Conservation (phyloP, 2,329 filamentous ascomycete genomes). For the Furcasterigmium furcatum region DNA sequence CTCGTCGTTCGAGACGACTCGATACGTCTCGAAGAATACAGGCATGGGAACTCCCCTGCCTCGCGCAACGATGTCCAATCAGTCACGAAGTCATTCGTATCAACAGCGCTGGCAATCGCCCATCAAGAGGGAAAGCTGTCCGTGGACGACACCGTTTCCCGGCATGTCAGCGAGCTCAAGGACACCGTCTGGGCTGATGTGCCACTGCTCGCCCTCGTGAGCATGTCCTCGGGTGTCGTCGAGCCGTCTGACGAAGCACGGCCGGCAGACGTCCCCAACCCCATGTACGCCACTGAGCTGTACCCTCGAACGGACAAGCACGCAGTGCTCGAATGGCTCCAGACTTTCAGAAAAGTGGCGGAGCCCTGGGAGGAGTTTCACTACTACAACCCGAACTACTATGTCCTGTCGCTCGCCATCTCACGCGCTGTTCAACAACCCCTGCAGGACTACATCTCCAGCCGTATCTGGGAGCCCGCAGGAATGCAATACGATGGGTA, state of each 20-base stretch:
- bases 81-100: neutral
- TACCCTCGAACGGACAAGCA: neutral
- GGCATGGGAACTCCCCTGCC: neutral
- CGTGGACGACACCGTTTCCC: neutral
- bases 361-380: constrained; percentile 1
- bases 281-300: neutral
- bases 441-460: neutral
- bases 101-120: neutral
- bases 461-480: constrained; percentile 1
- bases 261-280: neutral
- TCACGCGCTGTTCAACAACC: neutral
- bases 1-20: neutral
- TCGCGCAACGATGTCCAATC: constrained; percentile 1
- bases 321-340: neutral
- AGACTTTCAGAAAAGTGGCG: constrained; percentile 1
- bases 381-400: constrained; percentile 1
- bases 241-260: neutral
- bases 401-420: neutral
- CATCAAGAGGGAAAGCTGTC: neutral
- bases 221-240: neutral
- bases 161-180: neutral
- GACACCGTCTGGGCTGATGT: neutral
- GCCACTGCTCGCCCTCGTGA: neutral
- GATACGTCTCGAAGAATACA: neutral
- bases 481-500: constrained; percentile 1